phyloP scores from a whole-genome alignment of 768 basidiomycete genomes.

The Mycena indigotica region DNA sequence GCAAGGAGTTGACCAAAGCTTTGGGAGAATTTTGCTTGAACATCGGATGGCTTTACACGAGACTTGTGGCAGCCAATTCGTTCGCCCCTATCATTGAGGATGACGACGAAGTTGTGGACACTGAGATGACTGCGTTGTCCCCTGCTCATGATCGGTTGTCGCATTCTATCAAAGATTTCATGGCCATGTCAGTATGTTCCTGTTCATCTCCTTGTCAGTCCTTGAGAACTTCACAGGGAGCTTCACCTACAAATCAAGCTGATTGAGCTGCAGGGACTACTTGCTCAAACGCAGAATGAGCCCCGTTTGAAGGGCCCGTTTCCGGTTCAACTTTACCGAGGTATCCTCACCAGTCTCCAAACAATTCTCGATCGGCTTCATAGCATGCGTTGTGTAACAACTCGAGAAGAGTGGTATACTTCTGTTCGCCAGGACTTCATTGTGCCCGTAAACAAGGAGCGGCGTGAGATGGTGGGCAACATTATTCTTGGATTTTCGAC shows the following conservation, averaged over 20 bases:
- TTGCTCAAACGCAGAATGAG: conserved; percentile 89
- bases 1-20: conserved; percentile 80
- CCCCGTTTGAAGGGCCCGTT: conserved; percentile 96
- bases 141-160: conserved; percentile 47
- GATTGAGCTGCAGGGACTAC: conserved; percentile 80
- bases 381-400: conserved; percentile 96
- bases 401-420: conserved; percentile 94
- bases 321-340: conserved; percentile 82
- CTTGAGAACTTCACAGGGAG: conserved; percentile 61
- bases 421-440: conserved; percentile 86
- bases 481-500: conserved; percentile 88
- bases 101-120: conserved; percentile 28
- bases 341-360: conserved; percentile 79
- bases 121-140: conserved; percentile 32
- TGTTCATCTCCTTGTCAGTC: background rate
- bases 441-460: conserved; percentile 83
- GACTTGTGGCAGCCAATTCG: conserved; percentile 86
- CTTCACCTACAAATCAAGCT: conserved; percentile 91
- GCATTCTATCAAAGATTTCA: conserved; percentile 79
- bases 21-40: conserved; percentile 96
- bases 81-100: conserved; percentile 53
- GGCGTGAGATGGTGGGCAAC: conserved; percentile 94
- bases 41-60: conserved; percentile 93
- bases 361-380: conserved; percentile 87
- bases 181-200: conserved; percentile 74